Evolutionary conservation across 2,329 filamentous ascomycete genomes (phyloP).

Genomic region (Passalora sequoiae): DNA sequence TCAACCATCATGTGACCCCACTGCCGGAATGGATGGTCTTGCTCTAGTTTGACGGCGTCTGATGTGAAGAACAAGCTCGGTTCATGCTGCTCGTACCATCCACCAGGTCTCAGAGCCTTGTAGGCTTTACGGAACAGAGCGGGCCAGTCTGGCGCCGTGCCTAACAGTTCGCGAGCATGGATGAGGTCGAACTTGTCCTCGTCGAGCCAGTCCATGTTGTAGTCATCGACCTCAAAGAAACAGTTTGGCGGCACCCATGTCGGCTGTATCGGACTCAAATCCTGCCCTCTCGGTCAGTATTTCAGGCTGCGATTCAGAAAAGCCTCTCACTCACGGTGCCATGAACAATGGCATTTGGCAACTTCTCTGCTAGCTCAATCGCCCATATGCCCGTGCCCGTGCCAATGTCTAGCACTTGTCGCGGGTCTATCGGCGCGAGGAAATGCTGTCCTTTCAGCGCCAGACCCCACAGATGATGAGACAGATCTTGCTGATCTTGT

Average conservation of each 20-base stretch:
- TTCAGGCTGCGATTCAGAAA: no score
- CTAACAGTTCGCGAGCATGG: slow-evolving; percentile 32
- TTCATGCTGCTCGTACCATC: slow-evolving; percentile 20
- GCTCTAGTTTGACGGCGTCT: slow-evolving; percentile 17
- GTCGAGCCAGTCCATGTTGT: slow-evolving; percentile 35
- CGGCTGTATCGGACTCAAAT: slow-evolving; percentile 36
- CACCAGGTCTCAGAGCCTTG: slow-evolving; percentile 21
- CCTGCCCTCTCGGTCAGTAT: no score
- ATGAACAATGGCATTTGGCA: slow-evolving; percentile 34
- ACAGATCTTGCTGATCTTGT: slow-evolving; percentile 17
- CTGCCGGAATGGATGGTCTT: slow-evolving; percentile 15
- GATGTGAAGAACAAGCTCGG: slow-evolving; percentile 16
- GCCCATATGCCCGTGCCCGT: slow-evolving; percentile 18
- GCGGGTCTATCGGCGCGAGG: slow-evolving; percentile 2
- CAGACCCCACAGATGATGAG: slow-evolving; percentile 14
- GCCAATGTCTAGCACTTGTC: slow-evolving; percentile 2
- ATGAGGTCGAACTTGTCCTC: slow-evolving; percentile 36
- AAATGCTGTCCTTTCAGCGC: slow-evolving; percentile 13
- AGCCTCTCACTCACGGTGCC: slow-evolving; percentile 32
- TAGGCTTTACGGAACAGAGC: slow-evolving; percentile 15
- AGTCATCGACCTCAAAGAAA: slow-evolving; percentile 38
- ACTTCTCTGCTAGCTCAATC: slow-evolving; percentile 30
- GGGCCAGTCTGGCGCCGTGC: slow-evolving; percentile 20
- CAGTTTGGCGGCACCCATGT: slow-evolving; percentile 34
- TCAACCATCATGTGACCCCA: slow-evolving; percentile 21